Base-by-base conservation (phyloP, 345 rosid species). In the Hibiscus syriacus region DNA sequence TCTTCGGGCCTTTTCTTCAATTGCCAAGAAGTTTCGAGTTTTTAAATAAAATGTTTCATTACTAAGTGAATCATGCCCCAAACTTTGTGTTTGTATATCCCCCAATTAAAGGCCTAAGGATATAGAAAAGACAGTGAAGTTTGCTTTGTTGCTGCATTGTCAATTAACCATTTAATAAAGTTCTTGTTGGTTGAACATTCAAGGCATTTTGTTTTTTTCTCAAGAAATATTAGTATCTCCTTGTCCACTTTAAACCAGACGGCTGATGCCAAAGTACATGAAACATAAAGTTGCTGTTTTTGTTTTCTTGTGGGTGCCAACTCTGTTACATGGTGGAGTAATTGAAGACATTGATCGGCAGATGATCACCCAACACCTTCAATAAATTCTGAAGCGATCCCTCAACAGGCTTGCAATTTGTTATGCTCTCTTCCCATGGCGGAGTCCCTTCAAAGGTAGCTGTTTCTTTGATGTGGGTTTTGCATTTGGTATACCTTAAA, bases 1-100 rank as follows among this genome's bases (percentile, higher is more conserved):
- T 48, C 36, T 32, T 72, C 76, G 0, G 76, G 76, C 8, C 25
- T 36, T 12, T 55, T 63, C 26, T 68, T 25, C 38, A 0, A 2
- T 48, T 26, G 60, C 30, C 16, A 39, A 38, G 60, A 61, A 53
- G n/a, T 48, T 38, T 29, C 69, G 2, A 5, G 2, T 1, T 70
- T 75, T 22, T 66, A 3, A 70, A 41, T 11, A 6, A 65, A 49
- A n/a, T 8, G 9, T 29, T 48, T 1, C 13, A 27, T n/a, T 6
- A 29, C 22, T 7, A 27, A 5, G 20, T 27, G 17, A 55, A 12
- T 25, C 1, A 53, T 20, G 26, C 1, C 13, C 45, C 32, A 29
- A 29, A n/a, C n/a, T n/a, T n/a, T n/a, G n/a, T n/a, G n/a, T n/a
- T n/a, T n/a, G n/a, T n/a, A n/a, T 3, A 53, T 20, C 55, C 1